Conservation (phyloP, 2,329 filamentous ascomycete genomes). For the Monilinia vaccinii-corymbosi region DNA sequence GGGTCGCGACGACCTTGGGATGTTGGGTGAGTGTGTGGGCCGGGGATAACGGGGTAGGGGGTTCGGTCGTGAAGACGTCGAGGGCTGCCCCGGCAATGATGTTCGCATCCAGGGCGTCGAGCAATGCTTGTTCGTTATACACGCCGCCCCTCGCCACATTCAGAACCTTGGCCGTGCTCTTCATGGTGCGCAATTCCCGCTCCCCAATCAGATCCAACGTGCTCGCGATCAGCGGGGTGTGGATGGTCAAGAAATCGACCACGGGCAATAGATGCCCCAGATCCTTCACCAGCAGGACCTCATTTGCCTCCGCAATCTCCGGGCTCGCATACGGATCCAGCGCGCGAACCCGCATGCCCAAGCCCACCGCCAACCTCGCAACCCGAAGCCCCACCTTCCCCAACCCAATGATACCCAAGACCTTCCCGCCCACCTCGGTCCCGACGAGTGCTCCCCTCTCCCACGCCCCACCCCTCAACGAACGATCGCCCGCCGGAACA, state of each 20-base stretch:
- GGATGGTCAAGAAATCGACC: conserved; percentile 71
- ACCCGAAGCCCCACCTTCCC: conserved; percentile 81
- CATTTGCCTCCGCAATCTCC: conserved; percentile 59
- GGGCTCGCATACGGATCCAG: conserved; percentile 71
- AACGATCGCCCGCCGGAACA: conserved; percentile 59
- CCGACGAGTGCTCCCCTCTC: conserved; percentile 66
- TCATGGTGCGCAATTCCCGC: conserved; percentile 61
- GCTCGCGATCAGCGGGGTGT: conserved; percentile 70
- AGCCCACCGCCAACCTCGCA: conserved; percentile 65
- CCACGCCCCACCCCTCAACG: conserved; percentile 64
- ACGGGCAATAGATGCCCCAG: conserved; percentile 53
- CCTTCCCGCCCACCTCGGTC: conserved; percentile 70
- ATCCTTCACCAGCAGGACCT: conserved; percentile 51
- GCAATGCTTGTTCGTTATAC: conserved; percentile 65
- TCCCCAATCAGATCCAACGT: conserved; percentile 66
- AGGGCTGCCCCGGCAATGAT: conserved; percentile 69
- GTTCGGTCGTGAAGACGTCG: conserved; percentile 73
- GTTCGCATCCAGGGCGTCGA: conserved; percentile 59
- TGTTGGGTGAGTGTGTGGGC: conserved; percentile 58
- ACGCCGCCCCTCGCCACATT: conserved; percentile 77
- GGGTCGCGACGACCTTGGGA: conserved; percentile 65
- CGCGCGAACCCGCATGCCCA: conserved; percentile 68
- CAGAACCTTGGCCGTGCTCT: conserved; percentile 60
- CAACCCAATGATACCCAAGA: conserved; percentile 65
- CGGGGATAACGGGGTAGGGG: conserved; percentile 48